Evolutionary conservation across 1,284 basidiomycete species (phyloP).

Genomic region (Ceraceosorus guamensis): DNA sequence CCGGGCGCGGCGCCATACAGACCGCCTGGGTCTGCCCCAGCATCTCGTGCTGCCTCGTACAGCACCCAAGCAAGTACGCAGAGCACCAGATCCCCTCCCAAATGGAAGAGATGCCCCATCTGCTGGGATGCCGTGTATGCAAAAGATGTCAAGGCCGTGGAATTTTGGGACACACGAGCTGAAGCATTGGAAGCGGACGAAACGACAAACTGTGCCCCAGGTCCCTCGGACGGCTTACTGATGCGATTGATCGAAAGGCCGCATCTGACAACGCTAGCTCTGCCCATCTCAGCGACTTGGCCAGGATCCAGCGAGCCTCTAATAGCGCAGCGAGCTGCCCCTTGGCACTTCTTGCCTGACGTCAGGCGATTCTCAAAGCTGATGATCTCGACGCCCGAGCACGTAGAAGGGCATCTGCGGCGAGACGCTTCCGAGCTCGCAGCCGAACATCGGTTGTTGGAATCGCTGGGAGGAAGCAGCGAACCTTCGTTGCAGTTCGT

Average conservation of each 20-base stretch:
- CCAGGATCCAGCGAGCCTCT: constrained; percentile 54
- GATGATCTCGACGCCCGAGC: constrained; percentile 83
- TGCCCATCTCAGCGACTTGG: constrained; percentile 86
- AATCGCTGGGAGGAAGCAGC: constrained; percentile 58
- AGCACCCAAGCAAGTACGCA: background rate
- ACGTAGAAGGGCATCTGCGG: constrained; percentile 64
- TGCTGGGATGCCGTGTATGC: constrained; percentile 90
- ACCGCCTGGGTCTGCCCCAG: background rate
- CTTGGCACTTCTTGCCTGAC: constrained; percentile 92
- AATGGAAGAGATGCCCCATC: constrained; percentile 66
- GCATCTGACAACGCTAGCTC: constrained; percentile 86
- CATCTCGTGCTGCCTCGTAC: background rate
- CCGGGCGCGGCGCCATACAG: constrained; percentile 2
- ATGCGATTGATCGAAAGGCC: constrained; percentile 87
- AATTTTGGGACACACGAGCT: constrained; percentile 50
- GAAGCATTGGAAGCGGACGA: constrained; percentile 18
- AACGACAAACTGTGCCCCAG: constrained; percentile 14
- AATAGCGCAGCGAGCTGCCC: constrained; percentile 82
- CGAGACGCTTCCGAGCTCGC: constrained; percentile 68
- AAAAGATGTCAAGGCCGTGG: constrained; percentile 84
- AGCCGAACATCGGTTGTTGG: constrained; percentile 54
- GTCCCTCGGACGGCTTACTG: constrained; percentile 12
- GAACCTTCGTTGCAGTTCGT: constrained; percentile 69
- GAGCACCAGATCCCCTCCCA: constrained; percentile 18
- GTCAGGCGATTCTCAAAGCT: constrained; percentile 83